Evolutionary conservation across 225 moss, liverwort and hornwort species (phyloP).

Genomic region (Polytrichum commune): DNA sequence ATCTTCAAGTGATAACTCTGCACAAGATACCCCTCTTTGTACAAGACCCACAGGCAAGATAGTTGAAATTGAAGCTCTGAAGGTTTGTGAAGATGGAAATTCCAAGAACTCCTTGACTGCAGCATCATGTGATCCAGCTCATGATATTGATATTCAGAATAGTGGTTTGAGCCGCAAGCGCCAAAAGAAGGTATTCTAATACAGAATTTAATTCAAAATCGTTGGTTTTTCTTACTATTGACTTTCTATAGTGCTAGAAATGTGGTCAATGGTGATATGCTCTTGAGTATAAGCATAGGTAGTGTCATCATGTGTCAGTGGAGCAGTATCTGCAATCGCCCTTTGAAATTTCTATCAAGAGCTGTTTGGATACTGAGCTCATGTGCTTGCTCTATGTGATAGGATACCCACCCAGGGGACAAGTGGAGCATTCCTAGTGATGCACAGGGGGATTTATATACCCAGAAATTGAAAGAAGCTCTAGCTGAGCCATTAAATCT

Average conservation of each 20-base stretch:
- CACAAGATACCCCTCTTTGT: neutral
- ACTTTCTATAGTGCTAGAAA: too few relatives aligned
- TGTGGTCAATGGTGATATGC: too few relatives aligned
- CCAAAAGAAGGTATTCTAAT: neutral
- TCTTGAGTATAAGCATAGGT: too few relatives aligned
- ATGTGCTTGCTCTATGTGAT: neutral
- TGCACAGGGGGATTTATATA: slow-evolving; percentile 33
- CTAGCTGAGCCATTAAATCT: slow-evolving; percentile 44
- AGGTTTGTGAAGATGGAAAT: neutral
- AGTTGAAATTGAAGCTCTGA: neutral
- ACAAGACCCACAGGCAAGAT: neutral
- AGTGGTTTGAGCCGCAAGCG: slow-evolving; percentile 6
- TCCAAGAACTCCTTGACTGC: neutral
- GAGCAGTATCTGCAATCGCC: too few relatives aligned
- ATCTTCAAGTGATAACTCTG: neutral
- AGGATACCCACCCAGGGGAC: slow-evolving; percentile 30
- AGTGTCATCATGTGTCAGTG: too few relatives aligned
- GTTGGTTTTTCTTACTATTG: too few relatives aligned
- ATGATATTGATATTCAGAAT: neutral
- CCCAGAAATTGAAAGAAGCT: slow-evolving; percentile 36
- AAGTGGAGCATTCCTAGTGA: slow-evolving; percentile 52
- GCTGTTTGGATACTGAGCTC: too few relatives aligned
- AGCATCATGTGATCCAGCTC: slow-evolving; percentile 1
- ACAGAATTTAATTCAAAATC: too few relatives aligned
- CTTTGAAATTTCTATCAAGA: too few relatives aligned